phyloP scores from a whole-genome alignment of 768 basidiomycete genomes.

The Postia placenta region DNA sequence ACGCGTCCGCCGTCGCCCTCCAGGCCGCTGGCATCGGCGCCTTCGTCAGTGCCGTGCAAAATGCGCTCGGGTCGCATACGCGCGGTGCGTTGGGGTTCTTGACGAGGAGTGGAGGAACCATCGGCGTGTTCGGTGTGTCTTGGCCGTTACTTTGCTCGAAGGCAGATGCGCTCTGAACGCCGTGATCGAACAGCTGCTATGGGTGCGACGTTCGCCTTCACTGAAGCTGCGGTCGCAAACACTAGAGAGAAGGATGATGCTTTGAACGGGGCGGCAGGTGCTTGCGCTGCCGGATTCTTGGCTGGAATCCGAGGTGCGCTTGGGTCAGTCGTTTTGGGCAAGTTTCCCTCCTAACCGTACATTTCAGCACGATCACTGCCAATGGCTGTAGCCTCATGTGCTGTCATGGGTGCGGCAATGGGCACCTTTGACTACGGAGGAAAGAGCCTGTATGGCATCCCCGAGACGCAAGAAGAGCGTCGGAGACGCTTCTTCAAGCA shows the following conservation, averaged over 20 bases:
- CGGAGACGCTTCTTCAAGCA: conserved; percentile 84
- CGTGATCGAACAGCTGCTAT: conserved; percentile 62
- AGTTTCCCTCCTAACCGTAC: conserved; percentile 12
- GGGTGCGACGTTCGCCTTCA: conserved; percentile 81
- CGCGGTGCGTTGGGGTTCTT: conserved; percentile 81
- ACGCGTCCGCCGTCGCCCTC: conserved; percentile 53
- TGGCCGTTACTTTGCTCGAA: conserved; percentile 1
- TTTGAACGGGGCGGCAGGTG: conserved; percentile 78
- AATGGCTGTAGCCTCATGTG: conserved; percentile 73
- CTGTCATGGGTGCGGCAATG: conserved; percentile 68
- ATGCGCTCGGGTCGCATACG: conserved; percentile 71
- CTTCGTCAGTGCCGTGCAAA: conserved; percentile 70
- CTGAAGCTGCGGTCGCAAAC: conserved; percentile 79
- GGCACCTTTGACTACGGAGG: conserved; percentile 82
- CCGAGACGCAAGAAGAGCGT: conserved; percentile 55
- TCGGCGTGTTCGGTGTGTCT: conserved; percentile 83
- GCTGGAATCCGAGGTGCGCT: conserved; percentile 76
- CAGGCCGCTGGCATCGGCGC: conserved; percentile 62
- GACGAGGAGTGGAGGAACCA: conserved; percentile 82
- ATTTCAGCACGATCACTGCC: conserved; percentile 75
- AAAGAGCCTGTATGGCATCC: conserved; percentile 42
- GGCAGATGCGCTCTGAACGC: neutral
- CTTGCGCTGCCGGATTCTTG: conserved; percentile 90
- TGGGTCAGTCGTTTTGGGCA: neutral
- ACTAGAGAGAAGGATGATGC: conserved; percentile 72